Conservation (phyloP, 805 yeast genomes). For the Kodamaea leandrae region DNA sequence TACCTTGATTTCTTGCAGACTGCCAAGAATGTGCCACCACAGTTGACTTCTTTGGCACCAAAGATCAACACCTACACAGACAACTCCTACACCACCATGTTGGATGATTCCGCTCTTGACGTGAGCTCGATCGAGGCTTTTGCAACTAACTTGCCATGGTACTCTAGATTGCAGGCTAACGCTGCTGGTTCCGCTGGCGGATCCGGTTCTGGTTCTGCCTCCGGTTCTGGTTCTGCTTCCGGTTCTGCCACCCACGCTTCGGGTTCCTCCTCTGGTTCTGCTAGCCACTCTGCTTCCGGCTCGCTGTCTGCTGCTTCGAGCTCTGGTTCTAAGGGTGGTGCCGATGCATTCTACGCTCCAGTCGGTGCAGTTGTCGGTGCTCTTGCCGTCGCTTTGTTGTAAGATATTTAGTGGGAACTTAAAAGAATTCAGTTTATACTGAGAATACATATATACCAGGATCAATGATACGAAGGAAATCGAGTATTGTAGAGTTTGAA, state of each 20-base stretch:
- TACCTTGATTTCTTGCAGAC: conserved; percentile 32
- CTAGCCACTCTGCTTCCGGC: conserved; percentile 14
- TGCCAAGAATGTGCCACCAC: conserved; percentile 25
- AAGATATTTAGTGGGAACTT: no score
- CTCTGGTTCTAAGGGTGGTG: conserved; percentile 11
- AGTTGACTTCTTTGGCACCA: conserved; percentile 29
- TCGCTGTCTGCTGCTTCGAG: conserved; percentile 14
- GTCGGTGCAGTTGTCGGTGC: conserved; percentile 35
- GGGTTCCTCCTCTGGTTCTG: conserved; percentile 13
- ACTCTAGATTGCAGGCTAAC: conserved; percentile 19
- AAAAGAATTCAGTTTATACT: no score
- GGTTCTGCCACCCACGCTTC: conserved; percentile 10
- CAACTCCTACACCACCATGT: conserved; percentile 44
- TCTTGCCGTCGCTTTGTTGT: conserved; percentile 33
- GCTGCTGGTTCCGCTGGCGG: conserved; percentile 7
- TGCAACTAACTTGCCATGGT: conserved; percentile 42
- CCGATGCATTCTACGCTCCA: conserved; percentile 21
- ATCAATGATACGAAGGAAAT: no score
- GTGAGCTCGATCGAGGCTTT: conserved; percentile 24
- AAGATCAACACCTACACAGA: conserved; percentile 40
- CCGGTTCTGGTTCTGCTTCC: conserved; percentile 10
- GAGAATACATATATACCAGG: no score
- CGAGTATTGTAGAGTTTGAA: no score
- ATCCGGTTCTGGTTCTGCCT: conserved; percentile 8
- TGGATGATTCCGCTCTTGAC: conserved; percentile 24